phyloP scores from a whole-genome alignment of 148 eudicot genomes.

The Vaccinium vitisidaea region DNA sequence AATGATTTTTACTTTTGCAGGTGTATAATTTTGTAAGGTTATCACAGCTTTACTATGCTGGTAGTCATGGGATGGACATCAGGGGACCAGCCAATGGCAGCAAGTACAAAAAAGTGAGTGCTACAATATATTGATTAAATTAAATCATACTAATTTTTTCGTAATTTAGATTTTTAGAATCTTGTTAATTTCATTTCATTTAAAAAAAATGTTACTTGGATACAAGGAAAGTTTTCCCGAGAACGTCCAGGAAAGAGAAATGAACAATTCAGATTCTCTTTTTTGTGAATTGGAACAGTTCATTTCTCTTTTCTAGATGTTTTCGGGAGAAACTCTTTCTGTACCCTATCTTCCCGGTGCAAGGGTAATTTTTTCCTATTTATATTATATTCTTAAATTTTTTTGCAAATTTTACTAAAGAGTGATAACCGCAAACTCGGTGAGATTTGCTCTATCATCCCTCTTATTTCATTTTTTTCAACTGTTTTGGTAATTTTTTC shows the following conservation, averaged over 20 bases:
- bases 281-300: too few species aligned
- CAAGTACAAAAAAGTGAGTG: slow-evolving; percentile 37
- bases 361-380: too few species aligned
- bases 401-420: too few species aligned
- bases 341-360: too few species aligned
- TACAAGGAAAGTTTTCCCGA: too few species aligned
- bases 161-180: background rate
- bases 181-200: background rate
- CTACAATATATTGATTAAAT: background rate
- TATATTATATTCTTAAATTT: too few species aligned
- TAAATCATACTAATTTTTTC: background rate
- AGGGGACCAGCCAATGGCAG: slow-evolving; percentile 58
- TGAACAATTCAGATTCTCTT: too few species aligned
- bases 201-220: background rate
- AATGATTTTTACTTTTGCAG: slow-evolving; percentile 21
- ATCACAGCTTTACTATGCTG: slow-evolving; percentile 88
- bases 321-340: too few species aligned
- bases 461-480: background rate
- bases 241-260: too few species aligned
- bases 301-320: too few species aligned
- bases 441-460: too few species aligned
- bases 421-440: too few species aligned
- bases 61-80: slow-evolving; percentile 99
- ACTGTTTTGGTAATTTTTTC: slow-evolving; percentile 8
- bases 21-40: slow-evolving; percentile 70